Base-by-base conservation (phyloP, 2,329 filamentous ascomycete genomes). In the Pyrenochaeta sp. region DNA sequence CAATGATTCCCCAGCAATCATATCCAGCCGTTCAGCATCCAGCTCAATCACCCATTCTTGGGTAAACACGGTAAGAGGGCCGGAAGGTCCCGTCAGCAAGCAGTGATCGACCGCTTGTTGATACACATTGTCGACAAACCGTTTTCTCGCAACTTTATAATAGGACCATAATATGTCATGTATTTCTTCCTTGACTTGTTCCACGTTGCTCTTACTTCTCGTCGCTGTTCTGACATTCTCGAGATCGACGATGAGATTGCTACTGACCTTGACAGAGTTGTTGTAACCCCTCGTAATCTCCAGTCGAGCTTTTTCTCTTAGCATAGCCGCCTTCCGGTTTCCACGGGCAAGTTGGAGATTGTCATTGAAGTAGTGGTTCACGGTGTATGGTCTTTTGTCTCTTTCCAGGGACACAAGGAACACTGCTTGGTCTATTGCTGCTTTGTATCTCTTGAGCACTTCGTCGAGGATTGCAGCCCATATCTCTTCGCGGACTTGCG, bases 141-240 rank as follows among this genome's bases (percentile, higher is more conserved):
- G 25, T 50, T 54, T 54, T 5, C 45, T 28, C 8, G 27, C 25
- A 37, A 50, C 52, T 15, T 36, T 50, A 22, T 54, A 54, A 22
- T 54, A 54, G 9, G 52, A 36, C 39, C 19, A 34, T 3, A 54
- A 22, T 13, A 54, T 54, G 52, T 54, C 45, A 37, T 54, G 52
- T 1, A 54, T 54, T 12, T 54, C 52, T 22, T 50, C 25, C 2
- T 19, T 19, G 30, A 22, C 24, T 39, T 54, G 52, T 5, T 50
- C 5, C 8, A 27, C 25, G 28, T 54, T 54, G 37, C 52, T 54
- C 19, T 9, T 39, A 19, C 12, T 39, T 7, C 36, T 39, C 13
- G 36, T 39, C 13, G 36, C n/a, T 19, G 13, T 9, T 7, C 36
- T 7, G n/a, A 39, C 36, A 15, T 39, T 10, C 13, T 39, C 36